A percentile compares a stretch with the other conserved stretches of the same genome.
Conservation (phyloP, 148 eudicot species). For the Mesembryanthemum crystallinum region DNA sequence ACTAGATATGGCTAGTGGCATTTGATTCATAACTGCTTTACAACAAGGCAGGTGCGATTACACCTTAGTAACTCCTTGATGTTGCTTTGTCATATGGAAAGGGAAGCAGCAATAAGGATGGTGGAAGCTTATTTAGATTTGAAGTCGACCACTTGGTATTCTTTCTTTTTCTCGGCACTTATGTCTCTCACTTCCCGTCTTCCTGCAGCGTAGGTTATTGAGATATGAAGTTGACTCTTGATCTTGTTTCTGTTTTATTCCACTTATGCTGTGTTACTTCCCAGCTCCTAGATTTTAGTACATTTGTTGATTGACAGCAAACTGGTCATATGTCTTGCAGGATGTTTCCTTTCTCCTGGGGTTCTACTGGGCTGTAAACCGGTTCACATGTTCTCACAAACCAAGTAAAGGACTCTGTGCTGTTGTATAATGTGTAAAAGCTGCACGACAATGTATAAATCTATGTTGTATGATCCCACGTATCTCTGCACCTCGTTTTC, state of each 20-base stretch:
- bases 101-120: background rate
- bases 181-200: too few species aligned
- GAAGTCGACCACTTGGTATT: too few species aligned
- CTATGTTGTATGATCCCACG: background rate
- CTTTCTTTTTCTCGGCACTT: too few species aligned
- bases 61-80: too few species aligned
- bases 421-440: conserved; percentile 6
- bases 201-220: too few species aligned
- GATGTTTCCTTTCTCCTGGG: background rate
- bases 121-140: background rate
- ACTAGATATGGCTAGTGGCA: background rate
- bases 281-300: background rate
- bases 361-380: background rate
- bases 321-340: background rate
- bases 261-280: background rate
- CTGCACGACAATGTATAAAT: background rate
- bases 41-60: background rate
- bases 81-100: background rate
- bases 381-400: background rate
- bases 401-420: conserved; percentile 1
- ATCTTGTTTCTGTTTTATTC: too few species aligned
- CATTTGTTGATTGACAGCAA: background rate
- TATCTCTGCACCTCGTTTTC: background rate
- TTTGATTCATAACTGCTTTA: background rate
- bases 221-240: too few species aligned